Evolutionary conservation across 805 yeast genomes (phyloP), one percentile per base, ranked within the genome.

Genomic region (Schizosaccharomyces pombe): DNA sequence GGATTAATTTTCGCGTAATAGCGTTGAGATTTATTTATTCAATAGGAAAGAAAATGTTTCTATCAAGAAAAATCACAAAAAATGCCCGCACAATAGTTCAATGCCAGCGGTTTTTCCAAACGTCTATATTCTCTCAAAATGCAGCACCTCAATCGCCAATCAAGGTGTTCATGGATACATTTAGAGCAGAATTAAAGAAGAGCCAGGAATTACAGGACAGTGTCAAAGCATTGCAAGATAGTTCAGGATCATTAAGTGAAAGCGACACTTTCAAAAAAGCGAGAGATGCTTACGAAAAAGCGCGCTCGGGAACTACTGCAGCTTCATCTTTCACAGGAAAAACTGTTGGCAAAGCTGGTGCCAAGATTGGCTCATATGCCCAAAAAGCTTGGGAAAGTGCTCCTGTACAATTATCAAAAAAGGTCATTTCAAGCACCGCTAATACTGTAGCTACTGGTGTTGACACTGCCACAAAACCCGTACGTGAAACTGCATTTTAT

Each of bases 341-440:
- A 37, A 37, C 19, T 11, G 22, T 37, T 6, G 43, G 43, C n/a
- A 37, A 37, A 24, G 91, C 97, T 4, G 96, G 96, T n/a, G 85
- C 82, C 62, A 89, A 79, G 40, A 85, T 91, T 34, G 97, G 95
- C 55, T 80, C 75, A 56, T 94, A 79, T 49, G 97, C 95, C 3
- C 72, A 75, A 40, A 81, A 80, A 57, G 95, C 96, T 0, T 91
- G 98, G 98, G 95, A 91, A 57, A 85, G 95, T 1, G 84, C 91
- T 26, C 83, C 89, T 47, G 91, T 94, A 57, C 79, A 80, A 65
- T 82, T 80, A 52, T 87, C 95, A n/a, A 76, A 97, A 62, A 73
- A 77, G 47, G 85, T 86, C 0, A 89, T 85, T n/a, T 75, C 74
- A 56, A 75, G 76, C 54, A 79, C 95, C 2, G 95, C 93, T 1